Base-by-base conservation (phyloP, 495 filamentous ascomycete species). In the Neurospora tetrasperma region DNA sequence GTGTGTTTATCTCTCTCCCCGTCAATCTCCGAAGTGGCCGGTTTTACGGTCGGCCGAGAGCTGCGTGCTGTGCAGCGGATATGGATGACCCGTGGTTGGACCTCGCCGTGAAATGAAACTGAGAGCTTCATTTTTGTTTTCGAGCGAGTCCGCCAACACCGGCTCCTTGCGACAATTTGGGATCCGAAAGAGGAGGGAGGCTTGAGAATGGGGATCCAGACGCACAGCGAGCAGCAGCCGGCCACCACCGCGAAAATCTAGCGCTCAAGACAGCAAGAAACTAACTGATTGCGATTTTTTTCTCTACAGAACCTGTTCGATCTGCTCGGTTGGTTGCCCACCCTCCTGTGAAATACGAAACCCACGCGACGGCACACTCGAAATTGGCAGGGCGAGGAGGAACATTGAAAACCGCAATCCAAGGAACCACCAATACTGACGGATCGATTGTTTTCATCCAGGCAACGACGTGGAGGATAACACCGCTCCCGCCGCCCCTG, bases 391-490 rank as follows among this genome's bases (percentile, higher is more conserved):
- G 6, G 69, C 48, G 31, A 68, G 71, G 66, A 39, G 70, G 71
- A 40, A 35, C 76, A 74, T 76, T 76, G 74, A 79, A 77, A 77
- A 78, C 77, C 73, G 80, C 69, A 78, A 62, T 68, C 27, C 71
- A 71, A 16, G 70, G 75, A 68, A 76, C 20, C 40, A 62, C 54
- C 54, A 42, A 20, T 71, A 72, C 77, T 79, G 79, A 76, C 79
- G 73, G 74, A 69, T 77, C 40, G 62, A 75, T 72, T 77, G 75
- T 76, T 7, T 12, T 27, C 54, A 62, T 62, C 16, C 54, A 87
- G 97, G 97, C 85, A 93, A 96, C 83, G 90, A 92, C 81, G 93
- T 94, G 82, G 90, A 91, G 80, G 94, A 94, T 84, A 90, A 91
- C 77, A 91, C 92, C 82, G 87, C 88, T 79, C 89, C 92, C 76